phyloP scores from a whole-genome alignment of 371 early-diverging fungal genomes.

The Mucor racemosus region DNA sequence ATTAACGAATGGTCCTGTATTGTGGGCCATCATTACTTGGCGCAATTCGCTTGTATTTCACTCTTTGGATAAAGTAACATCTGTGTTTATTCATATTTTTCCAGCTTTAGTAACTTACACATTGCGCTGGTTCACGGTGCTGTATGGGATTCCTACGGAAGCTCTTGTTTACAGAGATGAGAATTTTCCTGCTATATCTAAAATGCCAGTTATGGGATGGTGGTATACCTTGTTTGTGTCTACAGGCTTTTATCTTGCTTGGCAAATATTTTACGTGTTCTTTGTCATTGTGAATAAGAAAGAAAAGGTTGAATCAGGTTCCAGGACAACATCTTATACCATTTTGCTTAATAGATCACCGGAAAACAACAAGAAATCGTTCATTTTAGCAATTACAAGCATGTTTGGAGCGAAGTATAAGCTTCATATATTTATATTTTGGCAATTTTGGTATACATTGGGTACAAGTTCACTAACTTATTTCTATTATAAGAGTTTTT shows the following conservation, averaged over 20 bases:
- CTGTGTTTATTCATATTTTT: slow-evolving; percentile 72
- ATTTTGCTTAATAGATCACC: slow-evolving; percentile 63
- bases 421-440: slow-evolving; percentile 65
- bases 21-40: slow-evolving; percentile 78
- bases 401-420: slow-evolving; percentile 61
- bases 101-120: slow-evolving; percentile 68
- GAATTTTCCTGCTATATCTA: slow-evolving; percentile 50
- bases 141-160: slow-evolving; percentile 29
- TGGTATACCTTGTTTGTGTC: slow-evolving; percentile 47
- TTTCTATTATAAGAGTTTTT: slow-evolving; percentile 52
- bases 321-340: slow-evolving; percentile 68
- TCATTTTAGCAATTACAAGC: slow-evolving; percentile 54
- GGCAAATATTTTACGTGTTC: slow-evolving; percentile 71
- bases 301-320: slow-evolving; percentile 67
- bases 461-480: slow-evolving; percentile 50
- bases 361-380: slow-evolving; percentile 39
- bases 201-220: slow-evolving; percentile 28
- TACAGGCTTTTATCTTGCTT: slow-evolving; percentile 60
- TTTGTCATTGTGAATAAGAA: slow-evolving; percentile 63
- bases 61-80: slow-evolving; percentile 77
- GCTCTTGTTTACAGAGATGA: slow-evolving; percentile 35
- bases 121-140: slow-evolving; percentile 65
- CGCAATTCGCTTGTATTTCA: slow-evolving; percentile 68
- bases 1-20: slow-evolving; percentile 69
- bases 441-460: slow-evolving; percentile 65